Evolutionary conservation across 306 rosid genomes (phyloP).

Genomic region (Lupinus albus): DNA sequence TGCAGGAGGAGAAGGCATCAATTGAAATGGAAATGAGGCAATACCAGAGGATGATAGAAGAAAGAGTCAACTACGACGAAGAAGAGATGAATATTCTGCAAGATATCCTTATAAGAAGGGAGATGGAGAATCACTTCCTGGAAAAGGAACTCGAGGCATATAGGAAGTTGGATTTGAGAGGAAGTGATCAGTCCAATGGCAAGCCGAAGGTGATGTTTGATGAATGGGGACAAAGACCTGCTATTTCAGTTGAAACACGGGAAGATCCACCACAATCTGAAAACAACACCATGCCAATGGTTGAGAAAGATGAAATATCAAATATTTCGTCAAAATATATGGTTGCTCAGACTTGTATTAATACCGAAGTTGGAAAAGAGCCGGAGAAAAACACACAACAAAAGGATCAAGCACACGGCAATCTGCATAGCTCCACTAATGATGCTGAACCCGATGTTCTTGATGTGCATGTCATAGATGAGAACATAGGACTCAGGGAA

Average conservation of each 20-base stretch:
- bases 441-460: slow-evolving; percentile 62
- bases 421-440: slow-evolving; percentile 33
- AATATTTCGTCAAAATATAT: slow-evolving; percentile 35
- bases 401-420: slow-evolving; percentile 35
- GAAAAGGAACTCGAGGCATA: slow-evolving; percentile 77
- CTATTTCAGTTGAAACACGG: slow-evolving; percentile 40
- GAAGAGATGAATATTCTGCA: slow-evolving; percentile 80
- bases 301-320: slow-evolving; percentile 28
- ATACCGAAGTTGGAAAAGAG: slow-evolving; percentile 43
- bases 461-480: slow-evolving; percentile 70
- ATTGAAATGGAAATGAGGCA: slow-evolving; percentile 78
- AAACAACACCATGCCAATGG: slow-evolving; percentile 30
- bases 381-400: slow-evolving; percentile 36
- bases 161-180: slow-evolving; percentile 51
- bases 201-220: slow-evolving; percentile 41
- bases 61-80: slow-evolving; percentile 76
- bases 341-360: slow-evolving; percentile 33
- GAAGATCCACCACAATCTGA: slow-evolving; percentile 42
- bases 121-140: slow-evolving; percentile 71
- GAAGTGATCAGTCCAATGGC: slow-evolving; percentile 44
- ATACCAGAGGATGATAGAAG: slow-evolving; percentile 77
- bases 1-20: slow-evolving; percentile 78
- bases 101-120: slow-evolving; percentile 83
- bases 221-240: slow-evolving; percentile 44
- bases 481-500: slow-evolving; percentile 47